Base-by-base conservation (phyloP, 2,329 filamentous ascomycete genomes). In the Akanthomyces muscarius region DNA sequence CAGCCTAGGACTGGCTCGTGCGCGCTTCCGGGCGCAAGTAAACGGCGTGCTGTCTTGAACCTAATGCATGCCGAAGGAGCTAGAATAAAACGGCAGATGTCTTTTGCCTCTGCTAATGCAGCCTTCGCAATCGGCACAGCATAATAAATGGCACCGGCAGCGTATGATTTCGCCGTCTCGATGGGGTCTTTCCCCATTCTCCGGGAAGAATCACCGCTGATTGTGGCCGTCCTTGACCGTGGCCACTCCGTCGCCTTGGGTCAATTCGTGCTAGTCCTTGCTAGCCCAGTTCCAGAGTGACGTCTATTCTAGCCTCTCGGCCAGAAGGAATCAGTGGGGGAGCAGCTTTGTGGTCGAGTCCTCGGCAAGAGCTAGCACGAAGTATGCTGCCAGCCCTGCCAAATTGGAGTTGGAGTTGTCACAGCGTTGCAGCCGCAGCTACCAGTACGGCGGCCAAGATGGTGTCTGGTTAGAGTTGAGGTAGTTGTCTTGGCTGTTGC, bases 1-100 rank as follows among this genome's bases (percentile, higher is more conserved):
- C 25, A 59, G 28, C 30, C 13, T 42, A 30, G 14, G 21, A 41
- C 36, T 59, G 36, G 56, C 56, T 59, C 45, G 56, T 59, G 47
- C 56, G 47, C 30, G 25, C 23, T 42, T 51, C 36, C 33, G 36
- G 33, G 56, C 56, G 47, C 56, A 59, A 42, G 45, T 41, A 41
- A 51, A 30, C 56, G 56, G 50, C 45, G 45, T 33, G 30, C 14
- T 28, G 21, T 51, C 47, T 50, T 18, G 25, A 59, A 59, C 47
- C 41, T 57, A 57, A 57, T 57, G 42, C 56, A 42, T 14, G 8
- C 23, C 13, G 21, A 18, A 51, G 45, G 33, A 55, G 52, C 52
- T 48, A 23, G 54, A 21, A 47, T 47, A 18, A 23, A 42, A 42
- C 52, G 38, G 52, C 52, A 54, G 36, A 54, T 54, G 36, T 52